Evolutionary conservation across 202 grass and related monocot species (phyloP).

Genomic region (Dendrocalamus latiflorus): DNA sequence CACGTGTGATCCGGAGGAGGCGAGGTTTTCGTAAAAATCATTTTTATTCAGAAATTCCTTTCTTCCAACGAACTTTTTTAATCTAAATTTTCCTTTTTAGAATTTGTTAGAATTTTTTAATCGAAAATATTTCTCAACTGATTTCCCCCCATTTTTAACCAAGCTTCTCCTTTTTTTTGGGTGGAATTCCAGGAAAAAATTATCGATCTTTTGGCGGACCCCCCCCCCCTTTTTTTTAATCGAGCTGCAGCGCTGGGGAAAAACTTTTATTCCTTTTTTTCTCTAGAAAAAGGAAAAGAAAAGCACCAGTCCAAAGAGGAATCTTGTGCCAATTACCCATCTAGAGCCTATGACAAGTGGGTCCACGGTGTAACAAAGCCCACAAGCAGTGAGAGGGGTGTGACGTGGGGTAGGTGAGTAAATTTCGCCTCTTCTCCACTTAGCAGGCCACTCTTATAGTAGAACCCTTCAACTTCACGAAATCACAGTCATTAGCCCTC

Average conservation of each 20-base stretch:
- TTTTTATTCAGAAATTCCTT: no score
- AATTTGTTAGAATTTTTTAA: no score
- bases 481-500: neutral
- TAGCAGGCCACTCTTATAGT: neutral
- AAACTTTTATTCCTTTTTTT: neutral
- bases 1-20: neutral
- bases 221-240: no score
- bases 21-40: no score
- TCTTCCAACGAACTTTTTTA: no score
- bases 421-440: neutral
- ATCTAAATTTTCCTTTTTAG: no score
- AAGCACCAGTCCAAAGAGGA: neutral
- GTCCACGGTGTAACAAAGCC: rapidly evolving
- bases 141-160: no score
- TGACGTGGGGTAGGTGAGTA: rapidly evolving
- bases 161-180: no score
- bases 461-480: conserved; percentile 5
- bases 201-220: no score
- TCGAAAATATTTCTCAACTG: no score
- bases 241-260: no score
- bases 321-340: neutral
- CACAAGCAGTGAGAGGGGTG: neutral
- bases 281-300: neutral
- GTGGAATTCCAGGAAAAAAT: no score
- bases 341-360: rapidly evolving